Conservation (phyloP, 129 eudicot species). For the Pittosporum tobira region DNA sequence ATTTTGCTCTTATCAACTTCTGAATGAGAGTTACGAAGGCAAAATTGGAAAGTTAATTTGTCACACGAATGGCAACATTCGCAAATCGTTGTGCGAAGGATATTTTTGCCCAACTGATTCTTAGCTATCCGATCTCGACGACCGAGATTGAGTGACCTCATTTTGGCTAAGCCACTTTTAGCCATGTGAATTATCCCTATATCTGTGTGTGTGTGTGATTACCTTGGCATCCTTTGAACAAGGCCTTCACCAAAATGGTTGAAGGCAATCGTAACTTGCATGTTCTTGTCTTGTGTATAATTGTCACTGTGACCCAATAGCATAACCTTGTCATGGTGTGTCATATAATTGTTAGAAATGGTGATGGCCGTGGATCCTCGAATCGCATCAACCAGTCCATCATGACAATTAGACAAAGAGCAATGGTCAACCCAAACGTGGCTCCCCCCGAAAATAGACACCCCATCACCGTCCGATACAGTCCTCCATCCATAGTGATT, state of each 20-base stretch:
- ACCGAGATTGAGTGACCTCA: no score
- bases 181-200: no score
- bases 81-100: no score
- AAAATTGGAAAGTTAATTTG: no score
- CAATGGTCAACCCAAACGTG: slow-evolving; percentile 93
- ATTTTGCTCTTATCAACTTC: no score
- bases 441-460: slow-evolving; percentile 73
- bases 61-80: no score
- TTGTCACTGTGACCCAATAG: slow-evolving; percentile 72
- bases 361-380: slow-evolving; percentile 79
- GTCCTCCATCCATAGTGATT: slow-evolving; percentile 65
- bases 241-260: slow-evolving; percentile 94
- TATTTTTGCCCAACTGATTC: no score
- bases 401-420: slow-evolving; percentile 68
- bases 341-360: slow-evolving; percentile 75
- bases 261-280: slow-evolving; percentile 87
- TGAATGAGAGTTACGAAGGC: no score
- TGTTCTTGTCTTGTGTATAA: slow-evolving; percentile 47
- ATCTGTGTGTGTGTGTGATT: no score
- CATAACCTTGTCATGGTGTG: slow-evolving; percentile 89
- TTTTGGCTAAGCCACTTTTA: no score
- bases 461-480: slow-evolving; percentile 72
- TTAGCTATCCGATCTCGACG: no score
- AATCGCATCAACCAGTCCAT: slow-evolving; percentile 76
- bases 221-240: slow-evolving; percentile 85